phyloP scores from a whole-genome alignment of 2,329 filamentous ascomycete genomes.

The Zelopaecilomyces penicillatus region DNA sequence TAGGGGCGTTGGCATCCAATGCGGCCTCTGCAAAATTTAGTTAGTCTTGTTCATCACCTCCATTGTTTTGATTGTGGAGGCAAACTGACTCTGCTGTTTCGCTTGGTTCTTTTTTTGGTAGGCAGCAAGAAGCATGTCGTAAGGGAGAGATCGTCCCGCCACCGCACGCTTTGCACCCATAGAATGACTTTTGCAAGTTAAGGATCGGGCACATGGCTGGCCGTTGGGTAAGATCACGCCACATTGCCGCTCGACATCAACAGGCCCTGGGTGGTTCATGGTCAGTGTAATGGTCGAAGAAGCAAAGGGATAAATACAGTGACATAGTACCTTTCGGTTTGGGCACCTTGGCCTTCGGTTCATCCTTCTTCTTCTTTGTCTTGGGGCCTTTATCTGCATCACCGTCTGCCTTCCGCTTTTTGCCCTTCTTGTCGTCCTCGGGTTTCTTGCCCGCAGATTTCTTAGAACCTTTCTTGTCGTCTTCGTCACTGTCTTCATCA shows the following conservation, averaged over 20 bases:
- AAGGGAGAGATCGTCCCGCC: constrained; percentile 76
- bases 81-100: constrained; percentile 78
- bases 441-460: constrained; percentile 63
- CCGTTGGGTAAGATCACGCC: constrained; percentile 81
- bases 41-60: constrained; percentile 12
- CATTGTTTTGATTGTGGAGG: not conserved
- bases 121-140: constrained; percentile 81
- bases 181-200: constrained; percentile 91
- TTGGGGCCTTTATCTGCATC: constrained; percentile 78
- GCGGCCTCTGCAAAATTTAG: constrained; percentile 60
- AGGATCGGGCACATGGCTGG: constrained; percentile 74
- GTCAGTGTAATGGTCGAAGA: not conserved
- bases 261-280: constrained; percentile 48
- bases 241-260: constrained; percentile 90
- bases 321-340: constrained; percentile 64
- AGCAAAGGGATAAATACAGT: too few relatives aligned
- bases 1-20: constrained; percentile 84
- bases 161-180: constrained; percentile 92
- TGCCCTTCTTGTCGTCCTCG: constrained; percentile 58
- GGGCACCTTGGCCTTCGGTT: constrained; percentile 71
- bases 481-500: constrained; percentile 39
- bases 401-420: constrained; percentile 69
- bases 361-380: constrained; percentile 91
- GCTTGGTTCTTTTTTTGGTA: constrained; percentile 99
- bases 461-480: constrained; percentile 43